Conservation (phyloP, 192 early-diverging fungal genomes). For the Backusella westeae region DNA sequence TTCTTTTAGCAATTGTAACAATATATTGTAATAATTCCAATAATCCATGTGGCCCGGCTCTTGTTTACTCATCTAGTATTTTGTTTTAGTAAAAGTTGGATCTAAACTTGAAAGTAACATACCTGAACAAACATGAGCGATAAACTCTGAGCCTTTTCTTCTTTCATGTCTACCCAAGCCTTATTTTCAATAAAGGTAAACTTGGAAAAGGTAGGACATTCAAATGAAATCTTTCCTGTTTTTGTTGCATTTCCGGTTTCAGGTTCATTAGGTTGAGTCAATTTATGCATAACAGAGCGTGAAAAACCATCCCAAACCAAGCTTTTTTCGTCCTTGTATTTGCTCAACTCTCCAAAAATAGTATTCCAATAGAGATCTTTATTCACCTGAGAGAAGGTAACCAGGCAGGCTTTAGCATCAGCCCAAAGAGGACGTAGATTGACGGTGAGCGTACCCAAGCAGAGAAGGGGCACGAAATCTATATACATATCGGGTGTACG, state of each 20-base stretch:
- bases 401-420: slow-evolving; percentile 63
- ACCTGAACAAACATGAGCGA: slow-evolving; percentile 45
- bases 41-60: slow-evolving; percentile 53
- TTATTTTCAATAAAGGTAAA: slow-evolving; percentile 32
- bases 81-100: background rate
- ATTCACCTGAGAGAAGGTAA: slow-evolving; percentile 48
- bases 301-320: slow-evolving; percentile 58
- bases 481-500: slow-evolving; percentile 71
- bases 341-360: slow-evolving; percentile 50
- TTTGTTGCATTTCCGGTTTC: slow-evolving; percentile 29
- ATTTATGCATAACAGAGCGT: slow-evolving; percentile 26
- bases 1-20: slow-evolving; percentile 61
- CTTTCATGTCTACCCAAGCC: slow-evolving; percentile 32
- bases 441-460: slow-evolving; percentile 71
- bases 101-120: background rate
- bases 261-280: slow-evolving; percentile 22
- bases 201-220: slow-evolving; percentile 48
- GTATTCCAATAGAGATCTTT: slow-evolving; percentile 62
- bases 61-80: slow-evolving; percentile 22
- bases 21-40: slow-evolving; percentile 63
- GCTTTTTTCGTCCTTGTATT: slow-evolving; percentile 57
- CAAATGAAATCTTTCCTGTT: slow-evolving; percentile 47
- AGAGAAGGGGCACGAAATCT: slow-evolving; percentile 59
- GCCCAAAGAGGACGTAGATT: slow-evolving; percentile 86
- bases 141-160: slow-evolving; percentile 29